Evolutionary conservation across 441 rosid species (phyloP).

Genomic region (Gossypium lobatum): DNA sequence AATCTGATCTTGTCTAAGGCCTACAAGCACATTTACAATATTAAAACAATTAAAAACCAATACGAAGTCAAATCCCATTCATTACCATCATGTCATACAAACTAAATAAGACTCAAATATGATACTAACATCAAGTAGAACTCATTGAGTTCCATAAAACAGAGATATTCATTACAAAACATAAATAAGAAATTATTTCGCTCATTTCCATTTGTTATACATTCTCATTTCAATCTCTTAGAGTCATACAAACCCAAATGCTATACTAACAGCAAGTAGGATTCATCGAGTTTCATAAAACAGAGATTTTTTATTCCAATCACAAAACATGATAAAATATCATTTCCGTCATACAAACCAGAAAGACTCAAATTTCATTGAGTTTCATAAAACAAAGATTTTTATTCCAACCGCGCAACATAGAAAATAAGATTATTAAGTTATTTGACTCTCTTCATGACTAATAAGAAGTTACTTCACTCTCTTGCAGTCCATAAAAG

Average conservation of each 20-base stretch:
- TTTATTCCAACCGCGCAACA: too few species aligned
- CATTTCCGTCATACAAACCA: too few species aligned
- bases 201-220: background rate
- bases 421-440: too few species aligned
- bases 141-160: too few species aligned
- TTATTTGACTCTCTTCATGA: too few species aligned
- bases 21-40: slow-evolving; percentile 16
- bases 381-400: background rate
- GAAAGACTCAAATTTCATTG: background rate
- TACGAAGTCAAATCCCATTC: background rate
- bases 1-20: slow-evolving; percentile 67
- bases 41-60: background rate
- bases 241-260: background rate
- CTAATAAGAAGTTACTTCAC: background rate
- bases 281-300: background rate
- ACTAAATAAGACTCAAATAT: too few species aligned
- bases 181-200: too few species aligned
- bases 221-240: background rate
- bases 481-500: background rate
- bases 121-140: too few species aligned
- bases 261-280: background rate
- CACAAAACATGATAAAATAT: background rate
- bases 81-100: background rate
- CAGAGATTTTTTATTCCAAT: background rate
- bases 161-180: too few species aligned